Percentiles rank a stretch among this genome's conserved stretches.
Evolutionary conservation across 2,329 filamentous ascomycete genomes (phyloP).

Genomic region (Cytospora schulzeri): DNA sequence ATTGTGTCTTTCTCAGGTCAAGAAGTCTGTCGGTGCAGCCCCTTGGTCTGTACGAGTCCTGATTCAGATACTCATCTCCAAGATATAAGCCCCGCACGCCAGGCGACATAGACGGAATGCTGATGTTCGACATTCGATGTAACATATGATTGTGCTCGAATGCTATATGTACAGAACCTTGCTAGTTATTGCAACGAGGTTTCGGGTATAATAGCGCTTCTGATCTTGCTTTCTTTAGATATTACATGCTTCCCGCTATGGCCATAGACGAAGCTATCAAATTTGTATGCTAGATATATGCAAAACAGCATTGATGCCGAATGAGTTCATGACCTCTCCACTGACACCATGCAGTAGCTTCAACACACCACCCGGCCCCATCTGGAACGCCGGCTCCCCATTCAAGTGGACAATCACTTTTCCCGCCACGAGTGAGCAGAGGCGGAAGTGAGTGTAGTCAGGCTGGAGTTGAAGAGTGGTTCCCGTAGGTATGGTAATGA

Average conservation of each 20-base stretch:
- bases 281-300: constrained; percentile 6
- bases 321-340: constrained; percentile 1
- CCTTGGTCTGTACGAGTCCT: no score
- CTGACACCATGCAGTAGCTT: not conserved
- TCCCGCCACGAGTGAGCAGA: constrained; percentile 10
- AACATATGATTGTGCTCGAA: no score
- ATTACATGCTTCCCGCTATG: not conserved
- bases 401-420: constrained; percentile 7
- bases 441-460: not conserved
- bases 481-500: not conserved
- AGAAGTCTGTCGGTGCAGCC: no score
- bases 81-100: no score
- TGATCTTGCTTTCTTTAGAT: no score
- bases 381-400: not conserved
- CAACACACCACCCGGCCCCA: constrained; percentile 8
- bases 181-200: no score
- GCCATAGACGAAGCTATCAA: not conserved
- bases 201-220: no score
- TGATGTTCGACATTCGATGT: no score
- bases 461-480: not conserved
- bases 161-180: no score
- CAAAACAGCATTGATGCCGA: not conserved
- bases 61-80: no score
- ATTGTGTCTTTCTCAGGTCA: no score
- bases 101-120: no score